These are phyloP conservation scores for Leishmania major DNA, from an alignment of 208 protist genomes.

Conservation along the genomic window DNA sequence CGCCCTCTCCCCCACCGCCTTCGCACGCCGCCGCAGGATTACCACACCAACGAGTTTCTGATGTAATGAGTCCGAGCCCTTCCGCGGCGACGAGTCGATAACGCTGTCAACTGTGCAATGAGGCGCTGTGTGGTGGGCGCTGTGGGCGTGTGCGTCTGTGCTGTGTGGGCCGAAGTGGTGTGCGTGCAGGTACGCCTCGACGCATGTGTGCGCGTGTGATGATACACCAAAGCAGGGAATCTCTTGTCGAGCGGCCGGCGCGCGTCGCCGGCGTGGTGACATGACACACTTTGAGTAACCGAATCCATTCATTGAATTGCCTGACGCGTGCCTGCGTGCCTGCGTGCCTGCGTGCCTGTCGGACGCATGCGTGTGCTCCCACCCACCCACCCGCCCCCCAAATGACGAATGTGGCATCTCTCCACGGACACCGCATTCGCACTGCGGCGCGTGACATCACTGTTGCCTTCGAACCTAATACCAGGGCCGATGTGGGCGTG, in stretches of 20 bases:
- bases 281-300: constrained; percentile 44
- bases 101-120: constrained; percentile 6
- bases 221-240: constrained; percentile 45
- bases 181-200: background rate
- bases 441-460: constrained; percentile 15
- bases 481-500: background rate
- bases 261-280: constrained; percentile 30
- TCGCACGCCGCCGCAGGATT: constrained; percentile 3
- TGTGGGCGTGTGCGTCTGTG: too few relatives aligned
- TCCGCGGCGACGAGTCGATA: background rate
- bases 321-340: background rate
- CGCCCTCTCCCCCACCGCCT: background rate
- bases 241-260: constrained; percentile 42
- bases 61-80: constrained; percentile 33
- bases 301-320: constrained; percentile 26
- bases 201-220: constrained; percentile 12
- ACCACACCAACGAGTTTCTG: constrained; percentile 18
- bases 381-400: too few relatives aligned
- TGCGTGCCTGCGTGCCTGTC: background rate
- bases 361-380: background rate
- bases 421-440: constrained; percentile 17
- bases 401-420: constrained; percentile 24
- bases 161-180: background rate
- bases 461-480: constrained; percentile 29
- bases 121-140: background rate